Base-by-base conservation (phyloP, 306 rosid species). In the Gillenia trifoliata region DNA sequence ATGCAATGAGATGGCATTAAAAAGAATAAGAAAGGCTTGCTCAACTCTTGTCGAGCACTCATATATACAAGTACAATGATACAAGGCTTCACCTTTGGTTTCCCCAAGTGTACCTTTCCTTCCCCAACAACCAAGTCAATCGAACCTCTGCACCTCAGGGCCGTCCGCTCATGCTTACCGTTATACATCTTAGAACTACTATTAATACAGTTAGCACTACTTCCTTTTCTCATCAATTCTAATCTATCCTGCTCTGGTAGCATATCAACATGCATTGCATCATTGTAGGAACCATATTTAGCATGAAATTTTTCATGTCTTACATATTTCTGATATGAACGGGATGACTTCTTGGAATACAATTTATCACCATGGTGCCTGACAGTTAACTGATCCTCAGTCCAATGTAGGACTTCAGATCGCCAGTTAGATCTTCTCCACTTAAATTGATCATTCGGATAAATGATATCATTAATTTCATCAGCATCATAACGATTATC, bases 61-160 rank as follows among this genome's bases (percentile, higher is more conserved):
- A 22, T 85, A 80, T 57, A 69, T 60, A 81, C 84, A 89, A 65
- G 70, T 66, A 84, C 78, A 75, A 41, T 52, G 73, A 67, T 81
- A 78, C 82, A 79, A 72, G 71, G 77, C 71, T 83, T 81, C 68
- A 73, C 75, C 84, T 80, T 59, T 64, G 63, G 65, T 78, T 67
- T 80, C 89, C 86, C 85, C 81, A 84, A 71, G 71, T 74, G 86
- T 88, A 90, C 96, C 92, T 90, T 88, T 84, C 76, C 82, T 81
- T 84, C 82, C 79, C 83, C 83, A 80, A 83, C 75, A 79, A 83
- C 65, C 70, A 81, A 79, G 88, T 86, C 80, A 78, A 70, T 75
- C n/a, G 90, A 81, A 84, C 81, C 82, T 86, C 79, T 67, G 89
- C 79, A 59, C 81, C 86, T 84, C 83, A 59, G 78, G 65, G 73